Base-by-base conservation (phyloP, 2,329 filamentous ascomycete species). In the Paracamarosporium sp. region DNA sequence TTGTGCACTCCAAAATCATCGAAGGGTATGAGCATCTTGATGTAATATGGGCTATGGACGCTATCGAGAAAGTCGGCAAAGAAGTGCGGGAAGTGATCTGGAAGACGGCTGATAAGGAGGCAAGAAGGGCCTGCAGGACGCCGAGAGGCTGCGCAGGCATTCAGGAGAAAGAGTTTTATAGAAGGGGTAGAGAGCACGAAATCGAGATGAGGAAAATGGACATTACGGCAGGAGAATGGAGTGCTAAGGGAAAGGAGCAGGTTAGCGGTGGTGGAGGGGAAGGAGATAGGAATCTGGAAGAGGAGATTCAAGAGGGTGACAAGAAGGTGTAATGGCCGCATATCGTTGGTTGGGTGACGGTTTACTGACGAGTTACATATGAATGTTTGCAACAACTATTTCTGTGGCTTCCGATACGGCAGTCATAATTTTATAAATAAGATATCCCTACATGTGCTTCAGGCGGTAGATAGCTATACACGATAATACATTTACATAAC, bases 21-120 rank as follows among this genome's bases (percentile, higher is more conserved):
- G 87, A 91, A 2, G 91, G 90, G 45, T 76, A 97, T 73, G 94
- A 97, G 78, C 94, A 98, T 77, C 83, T 98, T 4, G 94, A 97
- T 77, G 92, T 97, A 1, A 87, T 98, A 35, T 97, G 94, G 94
- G 93, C 93, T 0, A 92, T 97, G 82, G 93, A 97, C 70, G 87
- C 88, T 0, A 86, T 93, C 15, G 88, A 94, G 46, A 86, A 94
- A 73, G 91, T 97, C 0, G 95, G 93, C 5, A 83, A 81, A 55
- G 93, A 96, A 78, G 81, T 97, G 0, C 85, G 88, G 28, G 89
- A 94, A 68, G 89, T 96, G 13, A 76, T 97, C 12, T 97, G 93
- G 93, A 88, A 88, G 75, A 96, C 92, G 1, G 81, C 83, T 54
- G 75, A 82, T 3, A 75, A 79, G 20, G 78, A 81, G 80, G 87